Evolutionary conservation across 169 alveolate species (phyloP).

Genomic region (Neospora caninum): DNA sequence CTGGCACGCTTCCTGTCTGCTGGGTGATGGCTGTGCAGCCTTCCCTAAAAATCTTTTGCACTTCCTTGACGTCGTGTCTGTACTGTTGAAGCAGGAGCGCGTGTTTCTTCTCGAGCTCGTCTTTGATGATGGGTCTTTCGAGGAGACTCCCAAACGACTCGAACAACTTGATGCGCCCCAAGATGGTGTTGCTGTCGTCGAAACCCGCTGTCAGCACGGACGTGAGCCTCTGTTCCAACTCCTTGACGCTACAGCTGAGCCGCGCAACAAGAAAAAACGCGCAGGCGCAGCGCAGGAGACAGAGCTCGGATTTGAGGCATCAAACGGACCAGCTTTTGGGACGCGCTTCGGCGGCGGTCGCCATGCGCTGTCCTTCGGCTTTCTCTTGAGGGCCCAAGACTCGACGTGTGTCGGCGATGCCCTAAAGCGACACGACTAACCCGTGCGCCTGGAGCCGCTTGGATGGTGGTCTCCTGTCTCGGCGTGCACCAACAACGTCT

Average conservation of each 20-base stretch:
- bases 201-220: constrained; percentile 89
- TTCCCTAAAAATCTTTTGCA: constrained; percentile 83
- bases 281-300: not conserved
- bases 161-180: constrained; percentile 88
- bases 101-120: constrained; percentile 92
- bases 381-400: too few relatives aligned
- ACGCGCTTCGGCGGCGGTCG: too few relatives aligned
- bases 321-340: too few relatives aligned
- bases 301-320: too few relatives aligned
- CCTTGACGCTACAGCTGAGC: constrained; percentile 75
- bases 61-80: constrained; percentile 87
- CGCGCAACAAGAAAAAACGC: too few relatives aligned
- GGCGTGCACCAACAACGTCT: too few relatives aligned
- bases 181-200: constrained; percentile 89
- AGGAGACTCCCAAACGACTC: constrained; percentile 85
- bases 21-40: constrained; percentile 85
- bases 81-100: constrained; percentile 86
- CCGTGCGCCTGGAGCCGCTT: too few relatives aligned
- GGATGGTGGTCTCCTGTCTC: too few relatives aligned
- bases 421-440: too few relatives aligned
- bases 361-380: too few relatives aligned
- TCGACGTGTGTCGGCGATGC: too few relatives aligned
- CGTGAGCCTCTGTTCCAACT: constrained; percentile 90
- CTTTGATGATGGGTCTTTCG: constrained; percentile 91
- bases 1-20: constrained; percentile 80